Base-by-base conservation (phyloP, 257 asterid genomes). In the Capsicum chinense region DNA sequence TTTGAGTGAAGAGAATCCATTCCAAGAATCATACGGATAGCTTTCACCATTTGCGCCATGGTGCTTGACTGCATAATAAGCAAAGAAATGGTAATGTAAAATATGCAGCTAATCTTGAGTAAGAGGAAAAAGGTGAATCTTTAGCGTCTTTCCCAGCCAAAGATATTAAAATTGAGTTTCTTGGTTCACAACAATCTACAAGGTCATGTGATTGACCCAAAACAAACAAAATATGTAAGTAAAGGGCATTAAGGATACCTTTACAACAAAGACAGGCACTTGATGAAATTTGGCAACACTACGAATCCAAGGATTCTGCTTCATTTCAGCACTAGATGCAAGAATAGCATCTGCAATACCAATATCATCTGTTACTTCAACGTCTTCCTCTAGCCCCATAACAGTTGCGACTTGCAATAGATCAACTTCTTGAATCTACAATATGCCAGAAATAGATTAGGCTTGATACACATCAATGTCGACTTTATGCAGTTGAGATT, bases 31-130 rank as follows among this genome's bases (percentile, higher is more conserved):
- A 93, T 91, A 47, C 95, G 95, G 81, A 94, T 79, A 16, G 99
- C 98, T 89, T 94, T 96, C 21, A 96, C 99, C 94, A 96, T 94
- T 86, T 96, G 98, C 0, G 98, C 98, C 98, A 92, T 96, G 59
- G 98, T 88, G 83, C 87, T 93, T 78, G 98, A 94, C 99, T 94
- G 92, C 85, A 85, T 19, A 80, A 86, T 56, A 81, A 80, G 66
- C 82, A 83, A 56, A 69, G 67, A 86, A 81, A 80, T 67, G 64
- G 84, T 39, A 82, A 63, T 21, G 35, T 63, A 26, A 48, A 62
- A 62, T 47, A 35, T 63, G 62, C 84, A 81, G 74, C 78, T 17
- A 3, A 69, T 69, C 33, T 39, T 2, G 33, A 69, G 79, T 42
- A 69, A 69, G 56, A 10, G 42, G 42, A 39, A 69, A 39, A 16